A percentile compares a stretch with the other conserved stretches of the same genome.
phyloP scores from a whole-genome alignment of 768 basidiomycete species.

The Hydnomerulius pinastri region DNA sequence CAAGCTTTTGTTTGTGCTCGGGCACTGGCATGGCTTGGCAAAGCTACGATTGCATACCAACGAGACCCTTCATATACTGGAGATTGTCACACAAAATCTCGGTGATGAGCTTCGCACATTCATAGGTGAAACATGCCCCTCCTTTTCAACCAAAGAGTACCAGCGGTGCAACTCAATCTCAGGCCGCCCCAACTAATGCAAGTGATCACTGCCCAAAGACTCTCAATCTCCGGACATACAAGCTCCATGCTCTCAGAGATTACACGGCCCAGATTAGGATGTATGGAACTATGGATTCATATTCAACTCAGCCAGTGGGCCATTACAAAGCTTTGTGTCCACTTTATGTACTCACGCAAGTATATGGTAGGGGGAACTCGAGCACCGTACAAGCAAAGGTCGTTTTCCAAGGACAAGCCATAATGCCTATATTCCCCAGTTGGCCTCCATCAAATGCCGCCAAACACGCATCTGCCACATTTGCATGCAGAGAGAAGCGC shows the following conservation, averaged over 20 bases:
- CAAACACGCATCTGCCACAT: background rate
- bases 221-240: constrained; percentile 35
- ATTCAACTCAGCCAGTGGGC: constrained; percentile 33
- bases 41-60: constrained; percentile 35
- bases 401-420: background rate
- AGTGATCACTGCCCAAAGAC: background rate
- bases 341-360: background rate
- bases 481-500: constrained; percentile 10
- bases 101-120: constrained; percentile 31
- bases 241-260: constrained; percentile 36
- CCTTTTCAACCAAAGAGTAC: constrained; percentile 23
- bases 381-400: background rate
- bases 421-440: background rate
- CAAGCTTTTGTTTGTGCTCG: constrained; percentile 16
- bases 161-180: background rate
- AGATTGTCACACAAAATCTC: constrained; percentile 10
- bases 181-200: background rate
- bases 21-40: constrained; percentile 20
- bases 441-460: constrained; percentile 1
- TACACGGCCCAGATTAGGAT: constrained; percentile 24
- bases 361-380: constrained; percentile 12
- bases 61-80: constrained; percentile 14
- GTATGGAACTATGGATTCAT: constrained; percentile 37
- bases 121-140: constrained; percentile 13
- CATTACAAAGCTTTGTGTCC: too few species aligned